phyloP scores from a whole-genome alignment of 2,329 filamentous ascomycete genomes.

The Nigrospora sphaerica region DNA sequence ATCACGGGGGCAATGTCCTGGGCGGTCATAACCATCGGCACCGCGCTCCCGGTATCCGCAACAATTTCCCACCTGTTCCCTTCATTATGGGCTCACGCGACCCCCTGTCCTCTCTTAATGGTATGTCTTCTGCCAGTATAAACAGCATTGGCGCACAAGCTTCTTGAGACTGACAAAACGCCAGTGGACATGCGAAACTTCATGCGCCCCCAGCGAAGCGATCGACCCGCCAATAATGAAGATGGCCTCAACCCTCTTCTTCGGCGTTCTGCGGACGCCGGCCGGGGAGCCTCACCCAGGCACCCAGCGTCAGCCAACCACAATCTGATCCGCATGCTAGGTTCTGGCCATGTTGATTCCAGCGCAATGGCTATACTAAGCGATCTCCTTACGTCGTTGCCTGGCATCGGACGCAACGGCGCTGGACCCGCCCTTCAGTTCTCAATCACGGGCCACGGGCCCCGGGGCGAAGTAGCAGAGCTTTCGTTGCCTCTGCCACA shows the following conservation, averaged over 20 bases:
- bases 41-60: conserved; percentile 41
- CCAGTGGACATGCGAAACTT: conserved; percentile 26
- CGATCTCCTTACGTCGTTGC: conserved; percentile 48
- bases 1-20: conserved; percentile 30
- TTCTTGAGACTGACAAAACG: neutral
- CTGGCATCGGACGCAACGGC: conserved; percentile 34
- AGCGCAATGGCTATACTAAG: conserved; percentile 49
- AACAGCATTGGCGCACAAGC: neutral
- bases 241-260: conserved; percentile 85
- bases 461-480: conserved; percentile 45
- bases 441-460: conserved; percentile 45
- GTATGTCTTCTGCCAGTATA: conserved; percentile 12
- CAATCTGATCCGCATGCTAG: conserved; percentile 49
- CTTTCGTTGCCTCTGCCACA: conserved; percentile 25
- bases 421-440: conserved; percentile 51
- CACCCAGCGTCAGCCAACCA: conserved; percentile 31
- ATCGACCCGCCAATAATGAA: conserved; percentile 54
- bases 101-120: conserved; percentile 14
- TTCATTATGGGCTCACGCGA: conserved; percentile 24
- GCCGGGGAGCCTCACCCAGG: conserved; percentile 40
- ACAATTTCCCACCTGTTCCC: conserved; percentile 47
- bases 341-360: conserved; percentile 28
- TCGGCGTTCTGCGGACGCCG: conserved; percentile 47
- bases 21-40: conserved; percentile 42
- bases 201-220: conserved; percentile 46